Evolutionary conservation across 345 rosid species (phyloP), one percentile per base, ranked within the genome.

Genomic region (Brassica cretica): DNA sequence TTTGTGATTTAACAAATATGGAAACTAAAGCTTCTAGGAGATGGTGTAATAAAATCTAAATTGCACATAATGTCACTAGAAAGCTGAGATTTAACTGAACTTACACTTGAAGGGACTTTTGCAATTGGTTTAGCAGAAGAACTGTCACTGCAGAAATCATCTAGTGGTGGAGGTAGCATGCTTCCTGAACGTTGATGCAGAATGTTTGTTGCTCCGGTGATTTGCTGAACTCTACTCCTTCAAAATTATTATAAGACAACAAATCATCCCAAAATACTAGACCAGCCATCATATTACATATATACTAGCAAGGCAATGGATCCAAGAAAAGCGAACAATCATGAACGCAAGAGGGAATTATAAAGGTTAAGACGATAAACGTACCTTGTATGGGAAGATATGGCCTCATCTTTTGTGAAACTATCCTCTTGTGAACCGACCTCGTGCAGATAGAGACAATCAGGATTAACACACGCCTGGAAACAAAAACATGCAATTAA

Each of bases 191-290:
- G 89, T 46, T 86, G 74, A 27, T 82, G 86, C 82, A 71, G 44
- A 64, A 76, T 89, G 53, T 77, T 85, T 73, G 89, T 71, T 76
- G 86, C 82, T 75, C 89, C 93, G 41, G 90, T 84, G 77, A 88
- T 83, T 83, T 93, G 98, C 74, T 91, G 90, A 68, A 90, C 93
- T 84, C 89, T 89, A 78, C 82, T 88, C 92, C 95, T 88, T 82
- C 69, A 83, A 63, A 83, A 79, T 63, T 82, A 84, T 65, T 74
- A 77, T 19, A 12, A 63, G 70, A 72, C 46, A 75, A 80, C 68
- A 46, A 80, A 80, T 71, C 80, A 64, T 75, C 82, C 77, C 75
- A 76, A 68, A 70, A 70, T 15, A 78, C 72, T 68, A 71, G 61
- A 63, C 67, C 67, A 73, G 29, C 77, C 27, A 68, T 68, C 61